These are phyloP conservation scores for Globisporangium camurandrum DNA, from an alignment of 352 stramenopile species.

Conservation along the genomic window DNA sequence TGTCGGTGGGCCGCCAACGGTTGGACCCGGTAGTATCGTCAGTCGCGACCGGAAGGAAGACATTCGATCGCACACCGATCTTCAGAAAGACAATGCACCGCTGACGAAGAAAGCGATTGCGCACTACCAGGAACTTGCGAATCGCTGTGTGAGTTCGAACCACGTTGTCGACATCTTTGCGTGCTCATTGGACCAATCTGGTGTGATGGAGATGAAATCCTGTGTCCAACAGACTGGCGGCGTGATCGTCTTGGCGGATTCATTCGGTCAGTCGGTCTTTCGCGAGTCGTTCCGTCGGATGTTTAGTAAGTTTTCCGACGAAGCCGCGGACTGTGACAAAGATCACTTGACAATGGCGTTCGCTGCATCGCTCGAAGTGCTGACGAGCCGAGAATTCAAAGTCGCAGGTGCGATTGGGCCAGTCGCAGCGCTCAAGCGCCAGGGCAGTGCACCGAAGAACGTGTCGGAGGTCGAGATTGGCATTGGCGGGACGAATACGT, in stretches of 20 bases:
- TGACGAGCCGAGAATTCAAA: conserved; percentile 98
- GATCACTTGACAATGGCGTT: conserved; percentile 96
- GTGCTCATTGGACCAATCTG: conserved; percentile 95
- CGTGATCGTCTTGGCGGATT: conserved; percentile 98
- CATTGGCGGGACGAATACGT: conserved; percentile 85
- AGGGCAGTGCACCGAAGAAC: conserved; percentile 82
- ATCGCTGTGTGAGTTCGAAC: conserved; percentile 86
- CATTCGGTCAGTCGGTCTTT: conserved; percentile 98
- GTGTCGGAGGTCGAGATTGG: conserved; percentile 97
- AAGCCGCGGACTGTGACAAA: conserved; percentile 91
- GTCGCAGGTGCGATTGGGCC: conserved; percentile 96
- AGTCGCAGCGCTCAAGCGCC: conserved; percentile 94
- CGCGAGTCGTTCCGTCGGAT: conserved; percentile 97
- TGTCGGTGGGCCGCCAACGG: conserved; percentile 94
- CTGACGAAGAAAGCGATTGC: conserved; percentile 92
- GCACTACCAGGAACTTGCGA: conserved; percentile 94
- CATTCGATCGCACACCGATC: conserved; percentile 95
- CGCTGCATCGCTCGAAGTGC: conserved; percentile 92
- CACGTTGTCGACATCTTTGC: conserved; percentile 99
- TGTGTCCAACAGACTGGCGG: conserved; percentile 98
- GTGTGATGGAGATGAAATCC: conserved; percentile 98
- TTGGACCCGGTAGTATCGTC: conserved; percentile 95
- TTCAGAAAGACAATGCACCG: conserved; percentile 93
- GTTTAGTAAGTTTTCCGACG: conserved; percentile 95
- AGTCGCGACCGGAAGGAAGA: conserved; percentile 93